Base-by-base conservation (phyloP, 305 asterid genomes). In the Solanum hybrid region DNA sequence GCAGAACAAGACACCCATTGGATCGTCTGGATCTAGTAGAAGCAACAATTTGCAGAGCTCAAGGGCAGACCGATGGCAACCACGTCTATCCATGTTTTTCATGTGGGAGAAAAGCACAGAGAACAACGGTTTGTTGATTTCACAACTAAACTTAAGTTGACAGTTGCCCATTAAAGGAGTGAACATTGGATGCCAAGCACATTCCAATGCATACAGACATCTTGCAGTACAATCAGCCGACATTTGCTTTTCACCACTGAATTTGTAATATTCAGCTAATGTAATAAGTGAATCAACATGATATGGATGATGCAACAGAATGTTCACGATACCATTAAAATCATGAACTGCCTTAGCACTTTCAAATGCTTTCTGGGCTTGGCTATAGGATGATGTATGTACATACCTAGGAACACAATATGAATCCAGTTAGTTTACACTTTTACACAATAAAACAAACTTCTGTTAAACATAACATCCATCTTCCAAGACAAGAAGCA, bases 51-150 rank as follows among this genome's bases (percentile, higher is more conserved):
- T 97, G 90, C 98, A 96, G 91, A 96, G 94, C 93, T 97, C 99
- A 75, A 97, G 98, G 16, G 99, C 99, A 82, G 98, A 96, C 85
- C 99, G 95, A 91, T 97, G 99, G 94, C 99, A 96, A 83, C 99
- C 99, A 76, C 99, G 97, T 89, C 98, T 93, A 90, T 96, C 99
- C 99, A 97, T 96, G 94, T 94, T 95, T 92, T 94, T 97, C 97
- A 97, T 96, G 94, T 97, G 98, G 67, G 94, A 90, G 77, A 95
- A 96, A 87, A 97, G 97, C 35, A 96, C 90, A 26, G 94, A 90
- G 94, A 96, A 97, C 86, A 97, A 91, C 26, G 97, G 96, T 91
- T 93, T 97, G 95, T 97, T 97, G 31, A 94, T 92, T 86, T 96
- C 99, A 64, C 95, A 96, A 88, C 87, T 92, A 82, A 94, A 95